Evolutionary conservation across 2,329 filamentous ascomycete genomes (phyloP).

Genomic region (Pestalotiopsis sp.): DNA sequence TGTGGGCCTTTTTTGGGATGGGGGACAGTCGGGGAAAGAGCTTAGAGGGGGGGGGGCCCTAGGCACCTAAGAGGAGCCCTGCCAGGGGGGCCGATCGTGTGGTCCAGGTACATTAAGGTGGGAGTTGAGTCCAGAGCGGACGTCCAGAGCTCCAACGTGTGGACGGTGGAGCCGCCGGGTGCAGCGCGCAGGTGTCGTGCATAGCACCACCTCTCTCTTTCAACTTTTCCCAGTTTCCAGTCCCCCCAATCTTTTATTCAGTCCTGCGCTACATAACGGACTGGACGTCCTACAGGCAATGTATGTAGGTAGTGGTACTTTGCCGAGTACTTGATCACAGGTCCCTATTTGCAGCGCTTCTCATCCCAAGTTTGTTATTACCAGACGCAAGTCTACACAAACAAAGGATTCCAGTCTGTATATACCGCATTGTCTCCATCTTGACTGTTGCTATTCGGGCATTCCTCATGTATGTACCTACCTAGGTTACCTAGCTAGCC

Average conservation of each 20-base stretch:
- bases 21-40: not conserved
- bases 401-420: too few relatives aligned
- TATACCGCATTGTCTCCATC: too few relatives aligned
- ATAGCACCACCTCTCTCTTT: not conserved
- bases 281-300: too few relatives aligned
- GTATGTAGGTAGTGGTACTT: too few relatives aligned
- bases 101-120: not conserved
- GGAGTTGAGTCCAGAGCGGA: not conserved
- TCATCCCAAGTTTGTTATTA: too few relatives aligned
- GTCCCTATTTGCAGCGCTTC: too few relatives aligned
- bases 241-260: not conserved
- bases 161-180: not conserved
- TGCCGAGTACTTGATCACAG: too few relatives aligned
- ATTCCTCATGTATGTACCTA: not conserved
- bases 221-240: not conserved
- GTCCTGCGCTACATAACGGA: not conserved
- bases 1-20: not conserved
- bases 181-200: not conserved
- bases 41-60: not conserved
- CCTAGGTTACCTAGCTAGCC: not conserved
- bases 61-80: not conserved
- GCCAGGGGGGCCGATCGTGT: not conserved
- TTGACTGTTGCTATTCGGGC: too few relatives aligned
- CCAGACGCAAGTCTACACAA: too few relatives aligned
- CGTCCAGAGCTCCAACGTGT: not conserved